Base-by-base conservation (phyloP, 192 early-diverging fungal genomes). In the Coemansia nantahalensis region DNA sequence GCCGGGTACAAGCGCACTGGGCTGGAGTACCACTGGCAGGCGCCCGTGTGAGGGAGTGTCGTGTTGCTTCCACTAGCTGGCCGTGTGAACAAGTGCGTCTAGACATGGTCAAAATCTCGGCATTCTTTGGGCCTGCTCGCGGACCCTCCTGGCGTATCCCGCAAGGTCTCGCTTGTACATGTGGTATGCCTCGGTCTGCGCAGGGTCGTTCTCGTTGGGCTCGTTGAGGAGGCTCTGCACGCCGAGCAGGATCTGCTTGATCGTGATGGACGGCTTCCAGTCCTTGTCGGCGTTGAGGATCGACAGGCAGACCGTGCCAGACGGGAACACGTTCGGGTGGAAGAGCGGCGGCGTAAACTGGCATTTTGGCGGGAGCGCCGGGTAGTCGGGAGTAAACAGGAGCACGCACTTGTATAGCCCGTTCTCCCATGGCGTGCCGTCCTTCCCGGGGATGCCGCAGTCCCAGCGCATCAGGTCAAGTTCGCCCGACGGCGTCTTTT, bases 181-280 rank as follows among this genome's bases (percentile, higher is more conserved):
- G 22, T 57, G 46, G 31, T 62, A 78, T 38, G 66, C 65, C 24
- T 62, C 61, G 9, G 68, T 52, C 52, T 77, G 71, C 10, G 95
- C 95, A 17, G 95, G 95, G 50, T 85, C 86, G 21, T 83, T 79
- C 18, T 88, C 91, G 70, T 98, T 98, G 9, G 95, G 94, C 45
- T 93, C 88, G 45, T 91, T 79, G 26, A 98, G 77, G 49, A 98
- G 67, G 51, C 92, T 91, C 47, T 89, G 93, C 46, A 98, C 89
- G 35, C 95, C 95, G 17, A 95, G 76, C 33, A 98, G 65, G 53
- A 98, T 95, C 84, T 98, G 94, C 51, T 99, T 99, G 45, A 99
- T 77, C 6, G 91, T 96, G 50, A 99, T 94, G 16, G 90, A 86
- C 21, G 92, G 92, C 64, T 93, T 93, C 92, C 92, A 94, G 30